Base-by-base conservation (phyloP, 1,284 basidiomycete genomes). In the Moesziomyces sp. region DNA sequence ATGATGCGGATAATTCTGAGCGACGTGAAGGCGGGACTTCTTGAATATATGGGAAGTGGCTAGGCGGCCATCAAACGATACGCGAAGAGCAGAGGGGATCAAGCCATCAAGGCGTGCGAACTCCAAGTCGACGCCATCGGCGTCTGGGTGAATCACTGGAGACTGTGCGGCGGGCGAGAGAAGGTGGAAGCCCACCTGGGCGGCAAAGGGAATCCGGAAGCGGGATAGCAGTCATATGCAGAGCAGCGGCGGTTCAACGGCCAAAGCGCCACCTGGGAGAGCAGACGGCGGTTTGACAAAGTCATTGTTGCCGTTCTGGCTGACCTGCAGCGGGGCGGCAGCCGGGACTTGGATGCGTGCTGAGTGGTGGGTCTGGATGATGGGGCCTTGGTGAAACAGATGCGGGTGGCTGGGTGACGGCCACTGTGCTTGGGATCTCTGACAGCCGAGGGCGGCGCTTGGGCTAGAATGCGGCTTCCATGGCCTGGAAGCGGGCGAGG, bases 11-110 rank as follows among this genome's bases (percentile, higher is more conserved):
- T 14, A n/a, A 11, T 16, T 16, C 19, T 8, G 35, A 49, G n/a
- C 23, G 34, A 1, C 7, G 19, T 13, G 16, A 44, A 43, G 24
- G 18, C 45, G 42, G 14, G 3, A 18, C 28, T 13, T 46, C 10
- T 55, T 52, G 48, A 56, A 52, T 67, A 67, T 67, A 67, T 44
- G 64, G 45, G 58, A 57, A 45, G 44, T 52, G 43, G 49, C 50
- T 43, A 11, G 26, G 34, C 18, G 23, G 50, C 46, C 43, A 49
- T 28, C 46, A n/a, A 14, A 42, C n/a, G 55, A 50, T 47, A 10
- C 16, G 26, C 45, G 21, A 21, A 35, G 40, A 48, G 9, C 16
- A n/a, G 8, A 38, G 21, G 23, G 6, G 8, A 19, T 9, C 30
- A 3, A 35, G 26, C 23, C 9, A n/a, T 11, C 14, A 16, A 43